Evolutionary conservation across 23 red algal species (phyloP).

Genomic region (Gracilaria gracilis): DNA sequence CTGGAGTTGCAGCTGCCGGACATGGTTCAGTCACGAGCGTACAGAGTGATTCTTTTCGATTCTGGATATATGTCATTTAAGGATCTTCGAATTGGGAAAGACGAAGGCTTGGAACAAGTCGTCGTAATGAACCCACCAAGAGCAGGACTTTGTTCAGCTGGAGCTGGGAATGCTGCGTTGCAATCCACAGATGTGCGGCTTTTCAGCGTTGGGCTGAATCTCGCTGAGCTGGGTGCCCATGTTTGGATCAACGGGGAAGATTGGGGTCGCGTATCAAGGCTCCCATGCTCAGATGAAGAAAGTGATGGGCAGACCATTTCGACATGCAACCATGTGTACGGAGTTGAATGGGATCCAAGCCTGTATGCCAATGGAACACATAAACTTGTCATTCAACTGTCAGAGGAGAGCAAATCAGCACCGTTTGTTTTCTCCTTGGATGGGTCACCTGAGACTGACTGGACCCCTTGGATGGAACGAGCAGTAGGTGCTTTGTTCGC

Average conservation of each 20-base stretch:
- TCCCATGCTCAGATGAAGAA: conserved; percentile 12
- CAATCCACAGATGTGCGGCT: conserved; percentile 46
- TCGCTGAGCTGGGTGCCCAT: not conserved
- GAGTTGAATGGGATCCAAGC: conserved; percentile 44
- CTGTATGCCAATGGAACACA: conserved; percentile 12
- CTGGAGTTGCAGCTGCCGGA: conserved; percentile 69
- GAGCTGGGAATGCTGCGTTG: conserved; percentile 41
- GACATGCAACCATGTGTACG: conserved; percentile 44
- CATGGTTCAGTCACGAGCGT: conserved; percentile 42
- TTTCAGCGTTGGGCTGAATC: conserved; percentile 25
- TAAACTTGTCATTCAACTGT: conserved; percentile 3
- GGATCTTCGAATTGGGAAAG: conserved; percentile 25
- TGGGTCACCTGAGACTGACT: conserved; percentile 5
- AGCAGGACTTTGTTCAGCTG: conserved; percentile 63
- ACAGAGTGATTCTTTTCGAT: conserved; percentile 58
- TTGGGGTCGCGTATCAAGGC: not conserved
- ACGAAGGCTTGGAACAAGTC: conserved; percentile 16
- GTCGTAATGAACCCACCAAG: conserved; percentile 61
- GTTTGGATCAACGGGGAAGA: conserved; percentile 15
- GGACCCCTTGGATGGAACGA: not conserved
- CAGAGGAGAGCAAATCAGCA: not conserved
- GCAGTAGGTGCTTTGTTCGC: conserved; percentile 2
- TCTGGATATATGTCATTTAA: conserved; percentile 46
- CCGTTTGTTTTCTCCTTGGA: conserved; percentile 33
- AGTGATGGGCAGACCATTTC: not conserved